These are phyloP conservation scores for Lepiota venenata DNA, from an alignment of 768 basidiomycete species.

Conservation along the genomic window DNA sequence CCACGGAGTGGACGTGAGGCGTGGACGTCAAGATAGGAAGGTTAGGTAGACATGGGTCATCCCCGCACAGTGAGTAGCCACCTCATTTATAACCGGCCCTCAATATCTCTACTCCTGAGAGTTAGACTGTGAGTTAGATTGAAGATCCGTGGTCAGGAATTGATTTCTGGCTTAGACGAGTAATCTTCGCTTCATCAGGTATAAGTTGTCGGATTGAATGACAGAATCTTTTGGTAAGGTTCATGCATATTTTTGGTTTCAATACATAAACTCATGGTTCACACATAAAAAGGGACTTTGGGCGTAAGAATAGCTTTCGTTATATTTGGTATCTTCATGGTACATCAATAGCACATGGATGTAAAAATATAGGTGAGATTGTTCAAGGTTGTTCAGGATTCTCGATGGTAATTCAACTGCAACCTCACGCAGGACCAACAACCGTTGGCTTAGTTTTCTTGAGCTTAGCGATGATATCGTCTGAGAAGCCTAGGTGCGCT, in stretches of 20 bases:
- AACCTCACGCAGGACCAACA: conserved; percentile 21
- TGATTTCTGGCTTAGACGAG: too few species aligned
- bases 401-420: neutral
- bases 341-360: neutral
- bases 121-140: too few species aligned
- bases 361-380: conserved; percentile 1
- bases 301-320: conserved; percentile 4
- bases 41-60: too few species aligned
- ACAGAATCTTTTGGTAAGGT: neutral
- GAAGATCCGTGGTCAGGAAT: too few species aligned
- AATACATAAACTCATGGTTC: neutral
- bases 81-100: too few species aligned
- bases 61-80: too few species aligned
- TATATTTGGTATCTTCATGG: conserved; percentile 6
- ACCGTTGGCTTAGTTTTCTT: conserved; percentile 37
- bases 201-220: too few species aligned
- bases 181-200: too few species aligned
- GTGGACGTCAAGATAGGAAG: too few species aligned
- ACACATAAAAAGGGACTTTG: neutral
- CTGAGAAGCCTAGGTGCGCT: conserved; percentile 35
- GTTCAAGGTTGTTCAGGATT: neutral
- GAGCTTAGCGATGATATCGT: conserved; percentile 28
- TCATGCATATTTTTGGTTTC: neutral
- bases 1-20: too few species aligned
- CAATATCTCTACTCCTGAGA: too few species aligned